phyloP scores from a whole-genome alignment of 148 eudicot genomes.

The Silene uniflora region DNA sequence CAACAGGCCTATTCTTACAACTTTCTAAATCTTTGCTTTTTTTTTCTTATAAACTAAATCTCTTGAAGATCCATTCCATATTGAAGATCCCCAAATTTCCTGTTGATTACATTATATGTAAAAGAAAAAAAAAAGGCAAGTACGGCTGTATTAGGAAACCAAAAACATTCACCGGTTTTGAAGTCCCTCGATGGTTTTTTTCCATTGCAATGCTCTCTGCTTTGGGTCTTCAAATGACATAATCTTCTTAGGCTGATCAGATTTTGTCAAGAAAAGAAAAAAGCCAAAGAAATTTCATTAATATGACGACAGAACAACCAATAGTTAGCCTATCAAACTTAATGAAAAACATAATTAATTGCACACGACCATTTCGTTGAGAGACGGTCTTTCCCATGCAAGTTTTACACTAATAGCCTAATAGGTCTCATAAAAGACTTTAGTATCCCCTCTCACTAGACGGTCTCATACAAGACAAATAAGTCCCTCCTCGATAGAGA shows the following conservation, averaged over 20 bases:
- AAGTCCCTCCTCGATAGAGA: no score
- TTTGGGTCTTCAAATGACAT: slow-evolving; percentile 89
- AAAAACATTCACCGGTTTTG: slow-evolving; percentile 54
- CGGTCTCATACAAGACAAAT: no score
- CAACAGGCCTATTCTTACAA: slow-evolving; percentile 9
- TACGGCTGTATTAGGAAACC: background rate
- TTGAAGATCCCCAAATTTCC: slow-evolving; percentile 14
- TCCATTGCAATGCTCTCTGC: slow-evolving; percentile 92
- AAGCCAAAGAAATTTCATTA: slow-evolving; percentile 2
- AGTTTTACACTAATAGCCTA: background rate
- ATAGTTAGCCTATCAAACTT: background rate
- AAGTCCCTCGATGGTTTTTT: slow-evolving; percentile 87
- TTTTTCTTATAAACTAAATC: slow-evolving; percentile 15
- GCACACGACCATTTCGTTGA: background rate
- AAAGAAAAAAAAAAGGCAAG: background rate
- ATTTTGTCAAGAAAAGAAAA: slow-evolving; percentile 1
- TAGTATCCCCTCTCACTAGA: no score
- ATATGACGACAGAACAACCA: background rate
- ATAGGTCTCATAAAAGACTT: no score
- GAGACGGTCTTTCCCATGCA: background rate
- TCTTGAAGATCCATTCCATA: slow-evolving; percentile 16
- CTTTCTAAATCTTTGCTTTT: slow-evolving; percentile 8
- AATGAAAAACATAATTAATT: background rate
- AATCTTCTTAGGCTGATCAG: slow-evolving; percentile 80
- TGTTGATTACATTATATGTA: background rate